These are phyloP conservation scores for Aspergillus ochraceoroseus DNA, from an alignment of 2,329 filamentous ascomycete genomes.

Conservation along the genomic window DNA sequence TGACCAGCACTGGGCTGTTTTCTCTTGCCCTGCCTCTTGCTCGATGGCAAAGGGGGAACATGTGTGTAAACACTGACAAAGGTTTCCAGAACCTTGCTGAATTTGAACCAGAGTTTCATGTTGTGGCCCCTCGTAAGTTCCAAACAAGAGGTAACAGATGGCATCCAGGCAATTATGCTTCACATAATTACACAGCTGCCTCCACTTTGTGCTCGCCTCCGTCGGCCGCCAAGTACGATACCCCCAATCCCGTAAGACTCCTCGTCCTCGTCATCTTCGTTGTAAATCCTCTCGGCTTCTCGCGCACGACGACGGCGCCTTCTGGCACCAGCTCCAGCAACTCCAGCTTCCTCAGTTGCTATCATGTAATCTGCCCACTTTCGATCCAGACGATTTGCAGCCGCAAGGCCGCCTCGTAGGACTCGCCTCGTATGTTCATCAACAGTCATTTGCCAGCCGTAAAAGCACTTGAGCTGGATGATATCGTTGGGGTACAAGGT, in stretches of 20 bases:
- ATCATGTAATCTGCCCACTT: slow-evolving; percentile 97
- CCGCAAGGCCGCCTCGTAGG: slow-evolving; percentile 65
- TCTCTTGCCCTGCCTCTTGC: too few relatives aligned
- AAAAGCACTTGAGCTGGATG: slow-evolving; percentile 86
- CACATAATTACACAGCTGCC: slow-evolving; percentile 61
- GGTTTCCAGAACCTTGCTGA: slow-evolving; percentile 17
- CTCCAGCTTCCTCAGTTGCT: slow-evolving; percentile 75
- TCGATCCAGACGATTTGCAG: slow-evolving; percentile 73
- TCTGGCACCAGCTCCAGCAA: slow-evolving; percentile 55
- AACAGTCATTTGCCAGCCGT: slow-evolving; percentile 90
- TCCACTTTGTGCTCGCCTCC: slow-evolving; percentile 60
- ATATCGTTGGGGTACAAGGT: slow-evolving; percentile 65
- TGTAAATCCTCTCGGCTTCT: slow-evolving; percentile 74
- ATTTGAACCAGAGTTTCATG: too few relatives aligned
- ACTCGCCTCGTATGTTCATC: slow-evolving; percentile 90
- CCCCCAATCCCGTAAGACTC: slow-evolving; percentile 35
- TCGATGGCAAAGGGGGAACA: too few relatives aligned
- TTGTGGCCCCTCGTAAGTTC: too few relatives aligned
- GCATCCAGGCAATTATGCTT: too few relatives aligned
- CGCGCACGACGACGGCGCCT: slow-evolving; percentile 70
- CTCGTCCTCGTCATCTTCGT: slow-evolving; percentile 70
- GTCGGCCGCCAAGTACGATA: slow-evolving; percentile 45
- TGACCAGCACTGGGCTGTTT: slow-evolving; percentile 13
- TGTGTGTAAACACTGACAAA: neutral
- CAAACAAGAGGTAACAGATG: too few relatives aligned